Conservation (phyloP, 2,329 filamentous ascomycete species). For the Boeremia exigua region DNA sequence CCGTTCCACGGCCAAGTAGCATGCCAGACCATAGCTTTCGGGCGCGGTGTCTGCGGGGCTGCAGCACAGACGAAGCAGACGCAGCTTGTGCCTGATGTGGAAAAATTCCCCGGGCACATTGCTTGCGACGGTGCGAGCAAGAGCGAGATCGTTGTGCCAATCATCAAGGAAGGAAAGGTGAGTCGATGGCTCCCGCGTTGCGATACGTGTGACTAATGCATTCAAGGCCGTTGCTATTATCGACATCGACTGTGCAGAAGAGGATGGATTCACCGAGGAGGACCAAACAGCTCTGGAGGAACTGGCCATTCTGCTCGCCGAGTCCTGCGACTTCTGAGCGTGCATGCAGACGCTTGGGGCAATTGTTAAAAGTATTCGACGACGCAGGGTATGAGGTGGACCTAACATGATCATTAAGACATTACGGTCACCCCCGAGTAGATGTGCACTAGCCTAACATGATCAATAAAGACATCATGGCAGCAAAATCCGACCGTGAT, state of each 20-base stretch:
- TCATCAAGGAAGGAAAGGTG: slow-evolving; percentile 61
- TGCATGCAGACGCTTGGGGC: background rate
- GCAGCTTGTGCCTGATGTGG: slow-evolving; percentile 72
- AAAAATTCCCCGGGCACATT: slow-evolving; percentile 78
- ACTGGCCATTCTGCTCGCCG: slow-evolving; percentile 52
- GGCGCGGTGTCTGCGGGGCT: slow-evolving; percentile 76
- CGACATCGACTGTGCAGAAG: slow-evolving; percentile 75
- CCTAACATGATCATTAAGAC: slow-evolving; percentile 20
- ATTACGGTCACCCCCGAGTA: slow-evolving; percentile 5
- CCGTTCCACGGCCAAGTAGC: slow-evolving; percentile 81
- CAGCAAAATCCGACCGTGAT: background rate
- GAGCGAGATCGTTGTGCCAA: slow-evolving; percentile 84
- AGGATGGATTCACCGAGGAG: slow-evolving; percentile 71
- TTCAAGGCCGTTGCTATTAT: slow-evolving; percentile 72
- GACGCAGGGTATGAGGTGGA: background rate
- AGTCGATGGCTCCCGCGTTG: slow-evolving; percentile 16
- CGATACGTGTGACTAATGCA: slow-evolving; percentile 6
- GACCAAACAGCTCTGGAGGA: slow-evolving; percentile 71
- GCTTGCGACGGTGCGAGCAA: slow-evolving; percentile 77
- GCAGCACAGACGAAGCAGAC: slow-evolving; percentile 68
- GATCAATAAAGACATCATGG: slow-evolving; percentile 20
- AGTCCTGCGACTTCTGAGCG: slow-evolving; percentile 41
- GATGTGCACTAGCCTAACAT: slow-evolving; percentile 11
- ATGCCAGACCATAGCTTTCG: slow-evolving; percentile 77
- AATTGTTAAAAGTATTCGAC: background rate